These are phyloP conservation scores for Zygnema cylindricum DNA, from an alignment of 139 green algal species.

Conservation along the genomic window DNA sequence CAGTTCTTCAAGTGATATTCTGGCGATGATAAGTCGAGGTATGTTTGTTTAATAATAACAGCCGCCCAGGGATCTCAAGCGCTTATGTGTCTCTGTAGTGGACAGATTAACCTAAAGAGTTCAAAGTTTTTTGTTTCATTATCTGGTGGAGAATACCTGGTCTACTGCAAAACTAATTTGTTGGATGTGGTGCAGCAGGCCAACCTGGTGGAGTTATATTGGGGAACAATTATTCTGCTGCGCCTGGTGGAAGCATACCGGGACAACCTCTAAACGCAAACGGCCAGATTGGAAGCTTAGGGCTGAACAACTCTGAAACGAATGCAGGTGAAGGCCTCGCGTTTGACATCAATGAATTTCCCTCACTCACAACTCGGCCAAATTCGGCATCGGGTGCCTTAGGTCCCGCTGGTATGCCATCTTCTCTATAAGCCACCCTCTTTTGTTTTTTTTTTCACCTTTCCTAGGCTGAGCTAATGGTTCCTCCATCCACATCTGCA, in stretches of 20 bases:
- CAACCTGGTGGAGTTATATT: constrained; percentile 15
- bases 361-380: constrained; percentile 10
- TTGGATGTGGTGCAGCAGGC: constrained; percentile 19
- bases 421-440: neutral
- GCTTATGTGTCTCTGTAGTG: neutral
- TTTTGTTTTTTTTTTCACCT: constrained; percentile 1
- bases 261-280: constrained; percentile 19
- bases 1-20: constrained; percentile 36
- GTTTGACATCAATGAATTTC: constrained; percentile 53
- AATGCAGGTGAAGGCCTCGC: neutral
- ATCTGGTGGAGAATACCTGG: too few relatives aligned
- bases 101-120: neutral
- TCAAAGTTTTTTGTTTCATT: neutral
- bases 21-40: constrained; percentile 61
- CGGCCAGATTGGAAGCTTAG: constrained; percentile 18
- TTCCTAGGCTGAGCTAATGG: too few relatives aligned
- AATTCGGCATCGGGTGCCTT: neutral
- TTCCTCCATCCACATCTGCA: too few relatives aligned
- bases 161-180: too few relatives aligned
- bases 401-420: neutral
- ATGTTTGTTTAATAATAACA: constrained; percentile 12
- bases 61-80: neutral
- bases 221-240: constrained; percentile 35
- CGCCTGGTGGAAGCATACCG: constrained; percentile 21
- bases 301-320: neutral